Percentiles rank a stretch among this genome's conserved stretches.
Evolutionary conservation across 805 yeast species (phyloP).

Genomic region (Yamadazyma sp.): DNA sequence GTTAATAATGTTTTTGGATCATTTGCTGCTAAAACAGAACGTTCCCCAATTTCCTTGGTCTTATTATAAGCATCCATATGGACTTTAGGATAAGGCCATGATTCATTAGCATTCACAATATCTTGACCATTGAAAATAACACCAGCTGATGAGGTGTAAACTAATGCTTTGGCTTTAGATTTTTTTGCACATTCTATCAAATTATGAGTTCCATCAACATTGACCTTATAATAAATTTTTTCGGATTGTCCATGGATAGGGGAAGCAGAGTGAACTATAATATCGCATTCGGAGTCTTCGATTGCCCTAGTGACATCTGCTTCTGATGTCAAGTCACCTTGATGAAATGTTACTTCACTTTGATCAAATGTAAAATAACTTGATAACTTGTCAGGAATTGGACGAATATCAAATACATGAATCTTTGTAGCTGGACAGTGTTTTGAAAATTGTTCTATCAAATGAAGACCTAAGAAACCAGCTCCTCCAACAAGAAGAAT

Average conservation of each 20-base stretch:
- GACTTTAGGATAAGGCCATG: conserved; percentile 85
- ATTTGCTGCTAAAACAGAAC: conserved; percentile 72
- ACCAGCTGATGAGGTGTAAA: conserved; percentile 96
- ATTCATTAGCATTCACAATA: conserved; percentile 86
- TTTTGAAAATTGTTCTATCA: conserved; percentile 78
- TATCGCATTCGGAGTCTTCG: conserved; percentile 54
- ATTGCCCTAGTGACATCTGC: conserved; percentile 68
- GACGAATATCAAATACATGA: conserved; percentile 88
- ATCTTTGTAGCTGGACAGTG: conserved; percentile 65
- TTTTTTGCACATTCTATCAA: conserved; percentile 62
- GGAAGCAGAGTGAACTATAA: conserved; percentile 93
- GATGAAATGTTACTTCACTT: conserved; percentile 52
- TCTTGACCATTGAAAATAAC: conserved; percentile 96
- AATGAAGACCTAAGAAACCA: conserved; percentile 90
- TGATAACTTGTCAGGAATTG: conserved; percentile 71
- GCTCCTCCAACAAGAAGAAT: conserved; percentile 93
- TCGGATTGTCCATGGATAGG: conserved; percentile 90
- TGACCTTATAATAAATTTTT: conserved; percentile 81
- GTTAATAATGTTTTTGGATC: conserved; percentile 59
- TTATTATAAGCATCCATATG: conserved; percentile 98
- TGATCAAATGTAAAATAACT: conserved; percentile 73
- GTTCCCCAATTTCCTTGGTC: conserved; percentile 91
- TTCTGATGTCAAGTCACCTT: conserved; percentile 81
- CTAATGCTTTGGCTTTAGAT: conserved; percentile 58
- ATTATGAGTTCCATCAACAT: conserved; percentile 83